Evolutionary conservation across 768 basidiomycete genomes (phyloP), one percentile per base, ranked within the genome.

Genomic region (Trametes cingulata): DNA sequence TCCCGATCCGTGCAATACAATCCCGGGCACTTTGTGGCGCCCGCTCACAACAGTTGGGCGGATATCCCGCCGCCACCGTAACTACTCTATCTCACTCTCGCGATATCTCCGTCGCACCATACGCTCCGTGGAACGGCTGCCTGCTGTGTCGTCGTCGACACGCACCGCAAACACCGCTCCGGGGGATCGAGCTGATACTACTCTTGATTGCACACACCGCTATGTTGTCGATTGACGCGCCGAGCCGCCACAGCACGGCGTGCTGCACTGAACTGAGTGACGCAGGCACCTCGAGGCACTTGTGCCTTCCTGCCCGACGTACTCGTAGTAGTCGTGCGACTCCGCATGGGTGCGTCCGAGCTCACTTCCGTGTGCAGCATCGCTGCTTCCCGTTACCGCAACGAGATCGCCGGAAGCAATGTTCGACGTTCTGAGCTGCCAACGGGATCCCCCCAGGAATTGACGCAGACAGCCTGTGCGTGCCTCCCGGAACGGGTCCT

Each of bases 91-190:
- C n/a, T 2, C 13, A 8, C 29, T 24, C 48, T 17, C 48, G n/a
- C 3, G 48, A 35, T 15, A 29, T 47, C 13, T 17, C 46, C 13
- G 46, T 47, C 46, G 46, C 24, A 33, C 29, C 10, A 4, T 10
- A 4, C 10, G 29, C 4, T 33, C 10, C 29, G 10, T 33, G 46
- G 12, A 8, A 25, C 25, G 29, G 46, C 24, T 29, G 29, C 46
- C 46, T 25, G 46, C 12, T 14, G 27, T 10, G n/a, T 35, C 43
- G 19, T 13, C 24, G 9, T n/a, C 24, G 43, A 9, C 47, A 27
- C 41, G 42, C 50, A 59, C 58, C 42, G 58, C 58, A 59, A 37
- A 52, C 58, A 59, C 58, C 43, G 58, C 58, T 52, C 51, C 58
- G 35, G 39, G 35, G 24, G 14, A 25, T 33, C 48, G 43, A 42